Conservation (phyloP, 2,329 filamentous ascomycete genomes). For the Epichloe baconii region DNA sequence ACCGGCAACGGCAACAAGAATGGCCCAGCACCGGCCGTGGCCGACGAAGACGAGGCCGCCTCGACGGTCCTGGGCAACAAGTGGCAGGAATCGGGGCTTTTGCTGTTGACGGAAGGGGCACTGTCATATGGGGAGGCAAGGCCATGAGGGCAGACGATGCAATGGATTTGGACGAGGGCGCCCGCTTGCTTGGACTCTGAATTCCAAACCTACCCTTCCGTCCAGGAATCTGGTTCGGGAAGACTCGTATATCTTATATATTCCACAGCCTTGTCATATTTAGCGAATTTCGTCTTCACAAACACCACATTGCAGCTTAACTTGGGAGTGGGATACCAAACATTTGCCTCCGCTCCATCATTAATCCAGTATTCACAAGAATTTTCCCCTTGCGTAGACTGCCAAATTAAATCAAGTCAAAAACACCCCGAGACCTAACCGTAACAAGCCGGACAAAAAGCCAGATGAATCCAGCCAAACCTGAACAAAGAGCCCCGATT, state of each 20-base stretch:
- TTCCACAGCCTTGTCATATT: too few species aligned
- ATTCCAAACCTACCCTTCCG: background rate
- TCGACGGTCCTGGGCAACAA: slow-evolving; percentile 39
- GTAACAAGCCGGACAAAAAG: background rate
- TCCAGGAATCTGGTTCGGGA: too few species aligned
- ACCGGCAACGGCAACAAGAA: slow-evolving; percentile 10
- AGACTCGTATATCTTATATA: background rate
- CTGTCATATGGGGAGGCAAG: slow-evolving; percentile 37
- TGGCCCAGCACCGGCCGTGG: background rate
- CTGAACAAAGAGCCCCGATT: background rate
- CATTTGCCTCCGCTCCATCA: background rate
- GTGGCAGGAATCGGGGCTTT: slow-evolving; percentile 41
- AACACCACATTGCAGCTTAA: too few species aligned
- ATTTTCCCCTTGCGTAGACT: background rate
- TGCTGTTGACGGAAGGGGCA: slow-evolving; percentile 35
- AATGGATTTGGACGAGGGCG: slow-evolving; percentile 39
- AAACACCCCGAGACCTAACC: slow-evolving; percentile 4
- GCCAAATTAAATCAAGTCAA: background rate
- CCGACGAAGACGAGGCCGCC: slow-evolving; percentile 21
- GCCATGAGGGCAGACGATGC: slow-evolving; percentile 34
- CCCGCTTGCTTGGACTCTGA: slow-evolving; percentile 18
- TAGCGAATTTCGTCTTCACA: too few species aligned
- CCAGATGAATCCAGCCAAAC: background rate
- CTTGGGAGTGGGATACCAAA: too few species aligned
- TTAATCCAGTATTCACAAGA: slow-evolving; percentile 5